phyloP scores from a whole-genome alignment of 176 grass and related monocot genomes.

The Hyparrhenia diplandra region DNA sequence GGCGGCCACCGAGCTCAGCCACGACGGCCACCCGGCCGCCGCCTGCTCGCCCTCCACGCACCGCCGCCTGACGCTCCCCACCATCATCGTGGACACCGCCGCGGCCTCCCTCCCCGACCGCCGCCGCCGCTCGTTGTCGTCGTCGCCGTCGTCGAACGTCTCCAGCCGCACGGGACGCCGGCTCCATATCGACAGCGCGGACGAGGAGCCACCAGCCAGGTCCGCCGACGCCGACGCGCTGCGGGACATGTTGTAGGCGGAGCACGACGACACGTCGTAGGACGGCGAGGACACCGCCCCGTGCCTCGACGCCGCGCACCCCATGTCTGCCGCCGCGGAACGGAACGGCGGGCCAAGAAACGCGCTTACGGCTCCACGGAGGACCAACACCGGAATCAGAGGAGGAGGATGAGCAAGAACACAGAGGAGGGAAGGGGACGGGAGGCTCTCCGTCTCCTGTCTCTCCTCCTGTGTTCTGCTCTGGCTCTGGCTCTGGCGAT shows the following conservation, averaged over 20 bases:
- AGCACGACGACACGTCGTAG: slow-evolving; percentile 26
- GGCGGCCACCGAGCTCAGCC: slow-evolving; percentile 82
- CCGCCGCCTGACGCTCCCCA: slow-evolving; percentile 42
- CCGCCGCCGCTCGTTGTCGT: background rate
- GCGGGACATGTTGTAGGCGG: slow-evolving; percentile 10
- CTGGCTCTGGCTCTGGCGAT: slow-evolving; percentile 23
- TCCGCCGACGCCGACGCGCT: slow-evolving; percentile 33
- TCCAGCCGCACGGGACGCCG: slow-evolving; percentile 36
- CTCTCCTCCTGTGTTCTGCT: background rate
- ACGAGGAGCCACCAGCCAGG: background rate
- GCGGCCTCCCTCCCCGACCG: background rate
- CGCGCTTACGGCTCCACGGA: background rate
- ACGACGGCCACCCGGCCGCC: slow-evolving; percentile 80
- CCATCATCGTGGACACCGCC: no score
- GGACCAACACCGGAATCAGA: slow-evolving; percentile 5
- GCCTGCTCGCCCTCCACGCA: slow-evolving; percentile 59
- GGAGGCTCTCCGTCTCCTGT: background rate
- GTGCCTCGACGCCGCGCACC: slow-evolving; percentile 68
- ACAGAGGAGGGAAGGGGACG: slow-evolving; percentile 17
- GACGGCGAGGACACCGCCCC: slow-evolving; percentile 42
- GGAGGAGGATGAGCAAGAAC: slow-evolving; percentile 45
- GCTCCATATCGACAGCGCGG: slow-evolving; percentile 30
- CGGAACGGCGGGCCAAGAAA: slow-evolving; percentile 1
- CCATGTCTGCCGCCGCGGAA: slow-evolving; percentile 46
- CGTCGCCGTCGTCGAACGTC: background rate